Conservation (phyloP, 2,329 filamentous ascomycete genomes). For the Intubia oerlemansii region DNA sequence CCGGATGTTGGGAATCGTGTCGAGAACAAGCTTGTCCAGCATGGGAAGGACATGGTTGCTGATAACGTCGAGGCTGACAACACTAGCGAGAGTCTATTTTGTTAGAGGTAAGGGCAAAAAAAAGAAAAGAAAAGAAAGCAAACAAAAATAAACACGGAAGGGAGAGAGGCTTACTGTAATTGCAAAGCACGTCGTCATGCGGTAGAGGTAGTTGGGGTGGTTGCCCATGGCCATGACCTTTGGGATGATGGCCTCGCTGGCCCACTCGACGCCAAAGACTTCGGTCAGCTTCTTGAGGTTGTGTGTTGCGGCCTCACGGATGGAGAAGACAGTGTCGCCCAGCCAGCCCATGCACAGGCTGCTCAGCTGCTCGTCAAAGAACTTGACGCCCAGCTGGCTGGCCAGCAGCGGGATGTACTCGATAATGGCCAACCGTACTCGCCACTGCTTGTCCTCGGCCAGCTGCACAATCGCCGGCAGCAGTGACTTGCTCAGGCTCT, state of each 20-base stretch:
- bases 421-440: slow-evolving; percentile 91
- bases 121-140: not conserved
- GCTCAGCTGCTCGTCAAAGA: slow-evolving; percentile 95
- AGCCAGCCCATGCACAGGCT: slow-evolving; percentile 96
- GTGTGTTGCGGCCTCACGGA: slow-evolving; percentile 88
- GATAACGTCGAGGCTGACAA: slow-evolving; percentile 85
- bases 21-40: slow-evolving; percentile 78
- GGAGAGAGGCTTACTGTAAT: slow-evolving; percentile 29
- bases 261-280: slow-evolving; percentile 96
- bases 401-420: slow-evolving; percentile 96
- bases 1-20: slow-evolving; percentile 96
- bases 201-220: slow-evolving; percentile 96
- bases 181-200: slow-evolving; percentile 99
- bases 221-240: slow-evolving; percentile 98
- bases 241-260: slow-evolving; percentile 87
- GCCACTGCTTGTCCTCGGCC: slow-evolving; percentile 98
- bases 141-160: slow-evolving; percentile 11
- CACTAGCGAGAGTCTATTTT: slow-evolving; percentile 67
- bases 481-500: slow-evolving; percentile 85
- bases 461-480: slow-evolving; percentile 93
- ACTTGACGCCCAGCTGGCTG: slow-evolving; percentile 85
- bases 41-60: slow-evolving; percentile 86
- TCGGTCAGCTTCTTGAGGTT: slow-evolving; percentile 98
- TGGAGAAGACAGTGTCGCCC: slow-evolving; percentile 95
- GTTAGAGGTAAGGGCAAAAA: slow-evolving; percentile 1